Conservation (phyloP, 2,329 filamentous ascomycete species). For the Curvularia hawaiiensis region DNA sequence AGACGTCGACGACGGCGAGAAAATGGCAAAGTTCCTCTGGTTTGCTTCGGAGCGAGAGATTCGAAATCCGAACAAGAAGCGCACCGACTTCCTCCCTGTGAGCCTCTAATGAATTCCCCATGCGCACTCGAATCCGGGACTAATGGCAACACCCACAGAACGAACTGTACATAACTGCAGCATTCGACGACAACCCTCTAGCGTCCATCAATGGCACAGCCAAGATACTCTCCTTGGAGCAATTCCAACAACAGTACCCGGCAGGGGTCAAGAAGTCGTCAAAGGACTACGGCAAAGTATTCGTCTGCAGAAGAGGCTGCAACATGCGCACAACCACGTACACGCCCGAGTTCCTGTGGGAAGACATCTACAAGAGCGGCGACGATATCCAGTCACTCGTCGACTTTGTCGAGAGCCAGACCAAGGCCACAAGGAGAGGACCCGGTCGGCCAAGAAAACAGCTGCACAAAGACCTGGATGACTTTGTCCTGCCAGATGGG, state of each 20-base stretch:
- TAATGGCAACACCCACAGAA: slow-evolving; percentile 60
- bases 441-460: slow-evolving; percentile 40
- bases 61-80: slow-evolving; percentile 79
- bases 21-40: slow-evolving; percentile 91
- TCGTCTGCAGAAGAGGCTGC: slow-evolving; percentile 87
- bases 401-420: slow-evolving; percentile 70
- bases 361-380: slow-evolving; percentile 75
- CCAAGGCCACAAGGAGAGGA: slow-evolving; percentile 70
- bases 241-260: slow-evolving; percentile 73
- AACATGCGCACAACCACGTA: slow-evolving; percentile 89
- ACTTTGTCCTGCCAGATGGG: slow-evolving; percentile 52
- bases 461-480: slow-evolving; percentile 45
- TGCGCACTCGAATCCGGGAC: background rate
- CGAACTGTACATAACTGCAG: slow-evolving; percentile 88
- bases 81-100: slow-evolving; percentile 76
- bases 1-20: slow-evolving; percentile 62
- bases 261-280: slow-evolving; percentile 75
- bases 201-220: slow-evolving; percentile 91
- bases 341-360: slow-evolving; percentile 91
- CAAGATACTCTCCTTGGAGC: slow-evolving; percentile 72
- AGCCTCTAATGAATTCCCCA: slow-evolving; percentile 18
- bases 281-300: slow-evolving; percentile 80
- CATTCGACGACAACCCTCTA: slow-evolving; percentile 85
- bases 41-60: slow-evolving; percentile 93
- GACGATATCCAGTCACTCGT: slow-evolving; percentile 70